Evolutionary conservation across 2,329 filamentous ascomycete species (phyloP), one percentile per base, ranked within the genome.

Genomic region (Neocatenulostroma microsporum): DNA sequence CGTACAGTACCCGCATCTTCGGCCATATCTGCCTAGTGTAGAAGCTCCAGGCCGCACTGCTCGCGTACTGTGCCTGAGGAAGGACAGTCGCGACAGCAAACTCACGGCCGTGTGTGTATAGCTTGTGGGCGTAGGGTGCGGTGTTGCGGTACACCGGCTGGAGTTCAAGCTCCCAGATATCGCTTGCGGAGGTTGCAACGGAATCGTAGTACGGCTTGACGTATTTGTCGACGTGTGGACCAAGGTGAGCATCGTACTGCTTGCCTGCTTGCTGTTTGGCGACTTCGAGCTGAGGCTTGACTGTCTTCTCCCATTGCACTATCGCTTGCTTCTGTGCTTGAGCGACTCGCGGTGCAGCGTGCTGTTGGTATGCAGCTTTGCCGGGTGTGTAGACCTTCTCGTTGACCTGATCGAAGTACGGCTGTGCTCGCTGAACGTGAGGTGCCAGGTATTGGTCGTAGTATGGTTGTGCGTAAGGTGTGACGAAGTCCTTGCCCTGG

Each of bases 361-460:
- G 84, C 41, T 75, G 78, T 30, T 70, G 62, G 54, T 79, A 81
- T 26, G 69, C 69, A 8, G 66, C 68, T 39, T 78, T 73, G 3
- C 76, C 72, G 0, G 91, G 91, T 3, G 72, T 66, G 53, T 91
- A 75, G 32, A 93, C 67, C 28, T 70, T 62, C 32, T 70, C 65
- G 48, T 78, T 73, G 46, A 75, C 62, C 15, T 66, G 58, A 14
- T 72, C 63, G 37, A 72, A 62, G 62, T 96, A 94, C 1, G 89
- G 89, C 42, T 75, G 77, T 23, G 75, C 80, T 33, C 76, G 66
- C 24, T 88, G 74, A 44, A 94, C 76, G 56, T 95, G 91, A 3
- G 86, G 84, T 5, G 81, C 82, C 17, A 84, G 81, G 55, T 95
- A 94, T 40, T 75, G 62, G 48, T 89, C 68, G 62, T 95, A 96